These are phyloP conservation scores for Stephania yunnanensis DNA, from an alignment of 164 flowering plant genomes.

Conservation along the genomic window DNA sequence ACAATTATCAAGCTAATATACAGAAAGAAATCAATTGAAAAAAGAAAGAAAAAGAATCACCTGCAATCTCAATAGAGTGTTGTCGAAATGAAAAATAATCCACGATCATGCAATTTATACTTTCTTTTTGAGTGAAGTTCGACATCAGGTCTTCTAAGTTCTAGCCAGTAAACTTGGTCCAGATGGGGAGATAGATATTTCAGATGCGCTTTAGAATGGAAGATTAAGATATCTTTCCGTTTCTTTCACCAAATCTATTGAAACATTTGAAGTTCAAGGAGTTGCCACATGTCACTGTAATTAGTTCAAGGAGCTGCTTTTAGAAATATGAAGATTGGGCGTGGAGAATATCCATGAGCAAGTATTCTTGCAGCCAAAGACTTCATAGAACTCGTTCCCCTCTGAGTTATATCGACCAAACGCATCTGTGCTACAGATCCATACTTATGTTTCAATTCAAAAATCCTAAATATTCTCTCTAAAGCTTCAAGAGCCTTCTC, in stretches of 20 bases:
- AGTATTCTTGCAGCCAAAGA: constrained; percentile 55
- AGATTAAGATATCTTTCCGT: background rate
- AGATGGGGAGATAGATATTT: background rate
- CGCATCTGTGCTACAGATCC: constrained; percentile 47
- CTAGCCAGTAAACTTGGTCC: background rate
- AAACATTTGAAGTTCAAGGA: background rate
- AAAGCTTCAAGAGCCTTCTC: constrained; percentile 48
- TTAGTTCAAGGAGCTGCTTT: background rate
- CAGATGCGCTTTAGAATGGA: background rate
- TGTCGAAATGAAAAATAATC: background rate
- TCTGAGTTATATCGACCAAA: constrained; percentile 58
- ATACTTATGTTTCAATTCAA: constrained; percentile 48
- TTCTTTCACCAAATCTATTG: background rate
- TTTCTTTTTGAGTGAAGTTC: background rate
- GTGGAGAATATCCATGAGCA: constrained; percentile 60
- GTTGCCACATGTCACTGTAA: background rate
- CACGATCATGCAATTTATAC: constrained; percentile 1
- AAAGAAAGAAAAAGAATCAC: background rate
- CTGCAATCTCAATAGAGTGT: background rate
- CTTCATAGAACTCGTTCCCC: constrained; percentile 39
- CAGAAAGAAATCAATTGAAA: background rate
- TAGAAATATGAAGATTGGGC: constrained; percentile 63
- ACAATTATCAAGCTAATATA: constrained; percentile 1
- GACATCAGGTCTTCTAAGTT: background rate
- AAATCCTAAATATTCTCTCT: constrained; percentile 47